Evolutionary conservation across 768 basidiomycete species (phyloP).

Genomic region (Mycena belliarum): DNA sequence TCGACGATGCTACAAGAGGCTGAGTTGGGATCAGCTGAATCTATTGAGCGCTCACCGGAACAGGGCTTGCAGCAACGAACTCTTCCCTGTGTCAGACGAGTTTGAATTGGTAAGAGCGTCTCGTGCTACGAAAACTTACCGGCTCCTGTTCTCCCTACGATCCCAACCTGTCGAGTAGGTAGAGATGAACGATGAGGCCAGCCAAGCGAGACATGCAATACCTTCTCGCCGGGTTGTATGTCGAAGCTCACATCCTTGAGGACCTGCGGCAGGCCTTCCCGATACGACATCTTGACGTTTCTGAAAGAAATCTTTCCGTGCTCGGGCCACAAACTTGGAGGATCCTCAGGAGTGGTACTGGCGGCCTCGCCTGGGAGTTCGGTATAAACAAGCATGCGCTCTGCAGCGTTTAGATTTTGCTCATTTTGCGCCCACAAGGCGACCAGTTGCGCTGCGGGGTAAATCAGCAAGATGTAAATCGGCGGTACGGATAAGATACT

Average conservation of each 20-base stretch:
- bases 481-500: slow-evolving; percentile 21
- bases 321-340: slow-evolving; percentile 49
- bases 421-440: slow-evolving; percentile 60
- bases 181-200: background rate
- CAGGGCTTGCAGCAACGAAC: slow-evolving; percentile 57
- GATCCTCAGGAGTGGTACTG: slow-evolving; percentile 42
- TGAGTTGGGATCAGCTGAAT: too few species aligned
- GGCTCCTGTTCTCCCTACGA: slow-evolving; percentile 47
- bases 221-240: slow-evolving; percentile 62
- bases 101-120: background rate
- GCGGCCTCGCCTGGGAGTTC: slow-evolving; percentile 60
- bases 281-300: slow-evolving; percentile 57
- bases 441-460: slow-evolving; percentile 51
- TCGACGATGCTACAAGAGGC: slow-evolving; percentile 53
- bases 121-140: background rate
- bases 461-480: background rate
- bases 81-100: slow-evolving; percentile 41
- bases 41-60: slow-evolving; percentile 44
- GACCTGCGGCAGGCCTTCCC: slow-evolving; percentile 64
- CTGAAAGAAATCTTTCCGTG: slow-evolving; percentile 56
- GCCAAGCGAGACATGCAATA: background rate
- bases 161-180: slow-evolving; percentile 40
- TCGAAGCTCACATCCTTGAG: slow-evolving; percentile 62
- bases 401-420: slow-evolving; percentile 74
- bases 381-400: slow-evolving; percentile 67